Evolutionary conservation across 768 basidiomycete species (phyloP), one percentile per base, ranked within the genome.

Genomic region (Roridomyces roridus): DNA sequence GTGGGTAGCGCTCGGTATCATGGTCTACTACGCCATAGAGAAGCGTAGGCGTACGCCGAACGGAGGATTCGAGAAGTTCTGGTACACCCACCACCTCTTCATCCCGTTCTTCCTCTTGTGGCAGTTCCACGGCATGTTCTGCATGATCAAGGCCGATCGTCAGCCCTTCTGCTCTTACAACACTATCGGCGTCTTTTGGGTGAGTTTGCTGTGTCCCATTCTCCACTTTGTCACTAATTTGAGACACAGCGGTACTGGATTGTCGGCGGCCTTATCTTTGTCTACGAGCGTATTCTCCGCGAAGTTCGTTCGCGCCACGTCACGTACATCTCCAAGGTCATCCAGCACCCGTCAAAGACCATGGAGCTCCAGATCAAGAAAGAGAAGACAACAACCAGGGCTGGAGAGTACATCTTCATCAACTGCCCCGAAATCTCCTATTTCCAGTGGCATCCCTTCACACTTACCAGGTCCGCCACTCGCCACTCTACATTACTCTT

Each of bases 101-200:
- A 85, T 96, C 67, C 70, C 92, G 55, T 96, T 96, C 84, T 97
- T 98, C 81, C 82, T 94, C 71, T 77, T 80, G 69, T 97, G 96
- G 96, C 96, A 98, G 72, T 77, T 96, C 29, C 95, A 96, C 69
- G 94, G 94, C 49, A 90, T 96, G 91, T 96, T 93, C 85, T 95
- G 94, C 76, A 94, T 95, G 92, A 93, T 96, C 77, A 77, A 91
- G 73, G 92, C 95, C 28, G 94, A 97, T 73, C 79, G 91, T 48
- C 82, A 90, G 2, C 94, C 94, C 0, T 95, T 80, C 74, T 98
- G 96, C 75, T 92, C 91, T 3, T 89, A 73, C 72, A 89, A 88
- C 68, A 84, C 77, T 39, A 88, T 96, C 60, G 96, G 94, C 62
- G 93, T 96, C 62, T 98, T 98, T 79, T 98, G 96, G 96, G 92